Evolutionary conservation across 2,329 filamentous ascomycete genomes (phyloP).

Genomic region (Penicillium sp.): DNA sequence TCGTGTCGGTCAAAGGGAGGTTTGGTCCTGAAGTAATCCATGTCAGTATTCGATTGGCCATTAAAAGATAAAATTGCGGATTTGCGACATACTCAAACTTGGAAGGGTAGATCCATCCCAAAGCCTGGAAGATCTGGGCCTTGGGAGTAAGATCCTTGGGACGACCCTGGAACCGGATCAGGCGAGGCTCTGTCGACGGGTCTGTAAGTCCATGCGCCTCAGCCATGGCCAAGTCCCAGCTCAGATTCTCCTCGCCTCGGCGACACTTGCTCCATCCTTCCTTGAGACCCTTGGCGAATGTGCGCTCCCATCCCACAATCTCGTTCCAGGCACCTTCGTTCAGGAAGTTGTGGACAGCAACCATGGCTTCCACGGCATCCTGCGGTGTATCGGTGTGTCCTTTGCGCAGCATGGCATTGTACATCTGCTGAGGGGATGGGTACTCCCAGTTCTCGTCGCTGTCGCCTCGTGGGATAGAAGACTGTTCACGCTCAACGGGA

Average conservation of each 20-base stretch:
- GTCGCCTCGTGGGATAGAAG: conserved; percentile 86
- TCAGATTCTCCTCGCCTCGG: conserved; percentile 68
- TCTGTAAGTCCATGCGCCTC: conserved; percentile 38
- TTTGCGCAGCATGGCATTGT: conserved; percentile 94
- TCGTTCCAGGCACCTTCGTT: conserved; percentile 98
- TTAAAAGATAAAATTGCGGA: neutral
- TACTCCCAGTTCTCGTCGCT: conserved; percentile 86
- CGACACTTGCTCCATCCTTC: conserved; percentile 73
- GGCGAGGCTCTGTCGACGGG: conserved; percentile 59
- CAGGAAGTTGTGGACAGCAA: conserved; percentile 94
- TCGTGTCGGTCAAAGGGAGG: conserved; percentile 96
- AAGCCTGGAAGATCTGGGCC: conserved; percentile 75
- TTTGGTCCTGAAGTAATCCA: conserved; percentile 57
- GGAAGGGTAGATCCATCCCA: conserved; percentile 76
- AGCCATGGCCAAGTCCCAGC: conserved; percentile 55
- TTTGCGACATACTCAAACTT: conserved; percentile 66
- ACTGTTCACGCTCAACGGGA: conserved; percentile 77
- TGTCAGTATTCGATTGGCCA: neutral
- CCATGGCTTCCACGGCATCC: conserved; percentile 94
- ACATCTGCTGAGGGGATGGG: conserved; percentile 98
- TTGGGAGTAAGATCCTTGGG: conserved; percentile 91
- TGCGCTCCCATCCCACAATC: conserved; percentile 88
- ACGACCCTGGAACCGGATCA: conserved; percentile 85
- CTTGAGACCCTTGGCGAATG: conserved; percentile 73
- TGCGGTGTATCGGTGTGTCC: conserved; percentile 92